Base-by-base conservation (phyloP, 2,329 filamentous ascomycete species). In the Epichloe aotearoae region DNA sequence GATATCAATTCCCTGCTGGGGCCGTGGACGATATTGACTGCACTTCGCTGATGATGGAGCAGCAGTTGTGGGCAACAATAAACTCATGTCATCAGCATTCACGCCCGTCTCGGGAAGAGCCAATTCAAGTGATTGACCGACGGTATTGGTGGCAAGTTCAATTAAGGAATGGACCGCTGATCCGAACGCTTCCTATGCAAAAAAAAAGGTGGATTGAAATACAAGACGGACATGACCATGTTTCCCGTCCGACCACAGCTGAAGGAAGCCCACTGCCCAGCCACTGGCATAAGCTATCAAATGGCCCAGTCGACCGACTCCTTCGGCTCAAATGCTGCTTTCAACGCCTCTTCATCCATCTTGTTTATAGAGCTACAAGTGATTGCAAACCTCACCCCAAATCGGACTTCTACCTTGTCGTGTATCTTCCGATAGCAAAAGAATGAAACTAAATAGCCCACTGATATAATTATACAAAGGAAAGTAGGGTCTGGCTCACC, bases 401-500 rank as follows among this genome's bases (percentile, higher is more conserved):
- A 20, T 39, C 19, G 10, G 23, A 33, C 4, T 33, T 44, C 40
- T 33, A 38, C 10, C 41, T 50, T 36, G 23, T 50, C 47, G 47
- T 49, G 7, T 43, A 49, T 43, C 39, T 43, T 20, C 39, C 47
- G n/a, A 10, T 20, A 36, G 7, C 10, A 23, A 5, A 23, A 42
- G 6, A n/a, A 30, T 2, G 11, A 45, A 42, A 45, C 15, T 17
- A 42, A 37, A 42, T 50, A 33, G 8, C 36, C 20, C 41, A 50
- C 41, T 36, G 15, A 49, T 43, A 44, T 45, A 39, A 45, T 44
- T 45, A 50, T 49, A 53, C 53, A 54, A 54, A 53, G 50, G 48
- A 42, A 53, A 54, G 30, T 41, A 47, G 51, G 51, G 46, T 49
- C 47, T 47, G 45, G 34, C 36, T 49, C 47, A 51, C 44, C 49